Base-by-base conservation (phyloP, 768 basidiomycete species). In the Termitomyces sp. region DNA sequence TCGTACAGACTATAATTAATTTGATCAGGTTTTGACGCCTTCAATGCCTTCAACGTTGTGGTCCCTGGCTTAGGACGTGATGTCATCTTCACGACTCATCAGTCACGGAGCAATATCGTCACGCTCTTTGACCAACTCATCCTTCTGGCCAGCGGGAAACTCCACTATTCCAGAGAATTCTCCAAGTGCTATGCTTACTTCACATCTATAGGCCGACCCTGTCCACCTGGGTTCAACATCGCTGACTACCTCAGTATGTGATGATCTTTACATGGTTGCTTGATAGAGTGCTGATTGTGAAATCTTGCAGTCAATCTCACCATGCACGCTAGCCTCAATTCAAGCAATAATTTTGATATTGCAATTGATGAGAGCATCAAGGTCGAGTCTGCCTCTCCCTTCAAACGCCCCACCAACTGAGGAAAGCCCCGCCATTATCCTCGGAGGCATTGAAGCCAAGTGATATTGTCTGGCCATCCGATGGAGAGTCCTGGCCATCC, bases 31-130 rank as follows among this genome's bases (percentile, higher is more conserved):
- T 83, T 98, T 46, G 96, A 99, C 69, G 87, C 96, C 0, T 98
- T 87, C 77, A 98, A 98, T 63, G 96, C 97, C 0, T 90, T 84
- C 79, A 98, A 97, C 65, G 96, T 99, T 65, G 81, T 99, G 39
- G 94, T 88, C 90, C 16, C 83, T 98, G 24, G 94, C 96, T 4
- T 79, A 86, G 35, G 85, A 90, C 89, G 96, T 36, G 98, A 96
- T 0, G 93, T 98, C 55, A 82, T 98, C 60, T 97, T 98, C 77
- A 98, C 96, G 0, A 98, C 98, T 59, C 97, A 99, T 68, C 97
- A 98, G 73, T 96, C 96, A 15, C 88, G 96, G 55, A 95, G 93
- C 72, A 98, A 98, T 74, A 98, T 99, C 66, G 96, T 98, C 15
- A 88, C 94, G 0, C 78, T 99, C 13, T 98, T 99, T 66, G 96